Conservation (phyloP, 106 monocot genomes). For the Dendrobium catenatum region DNA sequence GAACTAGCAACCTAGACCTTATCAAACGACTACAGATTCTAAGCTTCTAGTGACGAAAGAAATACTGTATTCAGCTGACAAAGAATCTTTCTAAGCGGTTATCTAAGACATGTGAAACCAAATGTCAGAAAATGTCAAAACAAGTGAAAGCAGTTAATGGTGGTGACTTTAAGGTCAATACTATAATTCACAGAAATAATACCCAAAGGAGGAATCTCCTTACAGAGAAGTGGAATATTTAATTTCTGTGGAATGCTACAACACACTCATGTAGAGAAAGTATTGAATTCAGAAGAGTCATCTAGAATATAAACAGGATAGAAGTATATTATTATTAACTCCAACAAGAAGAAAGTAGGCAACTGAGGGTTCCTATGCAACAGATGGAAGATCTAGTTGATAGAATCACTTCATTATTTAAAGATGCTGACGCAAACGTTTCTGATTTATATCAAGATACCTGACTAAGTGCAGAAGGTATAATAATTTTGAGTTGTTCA, state of each 20-base stretch:
- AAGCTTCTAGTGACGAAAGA: constrained; percentile 15
- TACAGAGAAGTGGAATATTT: constrained; percentile 20
- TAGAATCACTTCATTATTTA: background rate
- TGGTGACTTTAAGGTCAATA: constrained; percentile 11
- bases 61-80: constrained; percentile 8
- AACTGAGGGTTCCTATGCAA: constrained; percentile 1
- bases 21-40: constrained; percentile 11
- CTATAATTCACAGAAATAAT: constrained; percentile 13
- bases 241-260: constrained; percentile 4
- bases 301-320: constrained; percentile 10
- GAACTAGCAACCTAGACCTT: constrained; percentile 1
- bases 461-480: constrained; percentile 24
- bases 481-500: background rate
- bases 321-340: background rate
- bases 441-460: constrained; percentile 4
- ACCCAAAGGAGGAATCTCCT: constrained; percentile 10
- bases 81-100: constrained; percentile 15
- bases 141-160: constrained; percentile 6
- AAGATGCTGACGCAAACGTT: constrained; percentile 9
- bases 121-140: constrained; percentile 15
- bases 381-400: background rate
- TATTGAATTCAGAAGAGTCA: constrained; percentile 10
- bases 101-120: constrained; percentile 12
- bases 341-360: constrained; percentile 6
- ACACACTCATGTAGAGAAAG: constrained; percentile 16